phyloP scores from a whole-genome alignment of 805 yeast genomes.

The Metschnikowia santaceciliae region DNA sequence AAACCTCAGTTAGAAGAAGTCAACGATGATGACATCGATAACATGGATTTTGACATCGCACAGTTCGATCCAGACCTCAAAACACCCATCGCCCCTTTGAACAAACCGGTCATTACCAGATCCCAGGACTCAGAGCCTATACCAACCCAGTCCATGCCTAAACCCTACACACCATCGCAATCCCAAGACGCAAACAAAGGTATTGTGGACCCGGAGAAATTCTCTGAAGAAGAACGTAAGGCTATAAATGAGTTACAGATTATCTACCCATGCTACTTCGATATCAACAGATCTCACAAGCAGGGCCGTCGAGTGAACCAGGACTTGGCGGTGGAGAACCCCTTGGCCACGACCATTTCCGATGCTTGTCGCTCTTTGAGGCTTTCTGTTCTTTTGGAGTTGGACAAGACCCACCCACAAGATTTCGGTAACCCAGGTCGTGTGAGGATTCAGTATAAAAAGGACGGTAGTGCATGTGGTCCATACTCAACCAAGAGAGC shows the following conservation, averaged over 20 bases:
- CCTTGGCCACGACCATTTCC: slow-evolving; percentile 75
- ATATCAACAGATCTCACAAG: slow-evolving; percentile 63
- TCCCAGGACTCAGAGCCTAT: slow-evolving; percentile 48
- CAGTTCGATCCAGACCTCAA: slow-evolving; percentile 70
- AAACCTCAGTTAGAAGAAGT: slow-evolving; percentile 76
- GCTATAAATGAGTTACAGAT: slow-evolving; percentile 68
- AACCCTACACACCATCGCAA: neutral
- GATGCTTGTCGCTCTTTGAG: slow-evolving; percentile 59
- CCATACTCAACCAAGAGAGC: slow-evolving; percentile 52
- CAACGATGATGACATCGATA: slow-evolving; percentile 82
- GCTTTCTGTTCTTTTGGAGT: slow-evolving; percentile 54
- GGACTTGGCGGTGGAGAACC: slow-evolving; percentile 75
- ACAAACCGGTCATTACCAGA: slow-evolving; percentile 55
- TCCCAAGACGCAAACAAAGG: slow-evolving; percentile 5
- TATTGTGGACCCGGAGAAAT: slow-evolving; percentile 15
- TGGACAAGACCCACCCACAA: slow-evolving; percentile 89
- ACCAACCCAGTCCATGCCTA: neutral
- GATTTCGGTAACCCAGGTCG: slow-evolving; percentile 98
- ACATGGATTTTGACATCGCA: slow-evolving; percentile 89
- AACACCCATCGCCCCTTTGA: slow-evolving; percentile 67
- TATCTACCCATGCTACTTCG: slow-evolving; percentile 91
- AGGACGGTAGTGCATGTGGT: slow-evolving; percentile 40
- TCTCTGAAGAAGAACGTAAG: slow-evolving; percentile 41
- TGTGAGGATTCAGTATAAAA: slow-evolving; percentile 67
- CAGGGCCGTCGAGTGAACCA: slow-evolving; percentile 80